These are phyloP conservation scores for Mycena kentingensis DNA, from an alignment of 768 basidiomycete genomes.

Conservation along the genomic window DNA sequence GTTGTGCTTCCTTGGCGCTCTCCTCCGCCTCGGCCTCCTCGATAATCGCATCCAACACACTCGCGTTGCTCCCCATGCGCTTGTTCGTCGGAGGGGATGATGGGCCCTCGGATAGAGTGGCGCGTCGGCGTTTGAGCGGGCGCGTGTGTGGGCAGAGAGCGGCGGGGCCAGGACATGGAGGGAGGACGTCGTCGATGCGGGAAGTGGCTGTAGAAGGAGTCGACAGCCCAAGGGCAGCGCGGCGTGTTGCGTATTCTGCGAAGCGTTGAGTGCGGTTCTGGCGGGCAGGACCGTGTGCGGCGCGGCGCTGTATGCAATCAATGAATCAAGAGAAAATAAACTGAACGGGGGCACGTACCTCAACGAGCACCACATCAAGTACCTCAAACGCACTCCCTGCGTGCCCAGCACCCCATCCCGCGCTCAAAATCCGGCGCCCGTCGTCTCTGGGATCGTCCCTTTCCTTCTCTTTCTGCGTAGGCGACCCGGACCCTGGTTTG, in stretches of 20 bases:
- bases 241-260: conserved; percentile 64
- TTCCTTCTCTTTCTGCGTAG: conserved; percentile 22
- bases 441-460: conserved; percentile 50
- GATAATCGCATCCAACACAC: conserved; percentile 41
- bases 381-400: conserved; percentile 79
- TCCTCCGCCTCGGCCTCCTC: conserved; percentile 39
- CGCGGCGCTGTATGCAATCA: conserved; percentile 45
- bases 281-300: conserved; percentile 51
- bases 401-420: conserved; percentile 77
- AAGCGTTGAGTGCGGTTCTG: conserved; percentile 70
- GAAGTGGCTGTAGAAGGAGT: conserved; percentile 21
- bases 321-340: background rate
- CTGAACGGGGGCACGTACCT: conserved; percentile 45
- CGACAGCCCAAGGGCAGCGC: conserved; percentile 47
- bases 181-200: conserved; percentile 29
- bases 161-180: conserved; percentile 15
- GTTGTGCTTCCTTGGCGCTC: too few species aligned
- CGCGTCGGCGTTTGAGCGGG: conserved; percentile 40
- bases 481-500: background rate
- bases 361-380: conserved; percentile 60
- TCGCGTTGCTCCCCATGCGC: conserved; percentile 31
- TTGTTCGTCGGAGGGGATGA: conserved; percentile 33
- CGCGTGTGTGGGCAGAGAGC: background rate
- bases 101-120: conserved; percentile 33
- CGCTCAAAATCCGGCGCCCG: conserved; percentile 62